Conservation (phyloP, 495 filamentous ascomycete species). For the Lineolata rhizophorae region DNA sequence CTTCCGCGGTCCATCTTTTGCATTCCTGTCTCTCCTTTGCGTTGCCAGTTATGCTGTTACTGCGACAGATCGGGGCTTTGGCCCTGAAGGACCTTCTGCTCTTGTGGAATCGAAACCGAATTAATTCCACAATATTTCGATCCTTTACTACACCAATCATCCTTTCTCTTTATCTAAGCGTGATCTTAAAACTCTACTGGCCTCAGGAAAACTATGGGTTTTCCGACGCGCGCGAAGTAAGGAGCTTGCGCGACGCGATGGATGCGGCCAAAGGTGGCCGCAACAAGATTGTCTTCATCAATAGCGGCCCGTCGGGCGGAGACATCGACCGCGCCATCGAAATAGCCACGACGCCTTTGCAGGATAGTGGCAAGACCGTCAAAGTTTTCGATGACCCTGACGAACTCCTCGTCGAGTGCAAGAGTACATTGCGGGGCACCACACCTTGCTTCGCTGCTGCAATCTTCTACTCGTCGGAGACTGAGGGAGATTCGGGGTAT, state of each 20-base stretch:
- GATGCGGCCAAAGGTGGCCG: constrained; percentile 18
- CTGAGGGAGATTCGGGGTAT: constrained; percentile 31
- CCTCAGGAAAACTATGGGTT: constrained; percentile 33
- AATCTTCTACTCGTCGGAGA: constrained; percentile 45
- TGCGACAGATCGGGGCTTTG: constrained; percentile 7
- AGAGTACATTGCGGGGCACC: constrained; percentile 38
- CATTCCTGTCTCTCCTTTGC: no score
- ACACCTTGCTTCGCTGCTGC: constrained; percentile 51
- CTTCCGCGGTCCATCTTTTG: no score
- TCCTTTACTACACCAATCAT: constrained; percentile 7
- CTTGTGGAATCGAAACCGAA: constrained; percentile 5
- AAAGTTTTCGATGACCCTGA: constrained; percentile 24
- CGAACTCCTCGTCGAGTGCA: constrained; percentile 35
- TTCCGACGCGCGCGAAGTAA: constrained; percentile 27
- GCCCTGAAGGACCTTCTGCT: constrained; percentile 8
- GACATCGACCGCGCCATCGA: constrained; percentile 48
- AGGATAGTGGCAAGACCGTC: constrained; percentile 28
- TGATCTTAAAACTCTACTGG: constrained; percentile 9
- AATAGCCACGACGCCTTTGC: constrained; percentile 24
- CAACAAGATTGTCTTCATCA: constrained; percentile 43
- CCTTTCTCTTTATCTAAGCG: constrained; percentile 6
- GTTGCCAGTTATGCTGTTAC: no score
- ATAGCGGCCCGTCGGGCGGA: constrained; percentile 41
- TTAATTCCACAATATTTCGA: constrained; percentile 5
- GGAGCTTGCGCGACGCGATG: constrained; percentile 33